A percentile compares a stretch with the other conserved stretches of the same genome.
Conservation (phyloP, 2,329 filamentous ascomycete species). For the Uncinocarpus reesii region DNA sequence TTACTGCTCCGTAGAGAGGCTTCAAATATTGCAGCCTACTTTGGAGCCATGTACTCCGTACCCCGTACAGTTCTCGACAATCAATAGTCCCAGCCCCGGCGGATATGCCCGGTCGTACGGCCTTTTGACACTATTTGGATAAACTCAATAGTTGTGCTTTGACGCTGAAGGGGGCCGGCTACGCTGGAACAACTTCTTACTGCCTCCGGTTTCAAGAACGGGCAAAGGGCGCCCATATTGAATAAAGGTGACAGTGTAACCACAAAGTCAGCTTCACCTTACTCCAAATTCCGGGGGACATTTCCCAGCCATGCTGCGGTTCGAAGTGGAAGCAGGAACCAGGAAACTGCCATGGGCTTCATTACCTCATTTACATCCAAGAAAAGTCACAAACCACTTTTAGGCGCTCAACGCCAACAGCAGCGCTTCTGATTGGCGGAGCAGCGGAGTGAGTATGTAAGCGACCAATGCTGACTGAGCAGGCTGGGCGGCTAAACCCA, state of each 20-base stretch:
- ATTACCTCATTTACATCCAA: slow-evolving; percentile 11
- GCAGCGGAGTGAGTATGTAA: background rate
- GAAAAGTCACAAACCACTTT: slow-evolving; percentile 3
- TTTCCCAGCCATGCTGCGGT: background rate
- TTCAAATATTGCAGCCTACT: too few relatives aligned
- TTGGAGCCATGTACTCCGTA: too few relatives aligned
- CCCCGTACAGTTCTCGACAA: too few relatives aligned
- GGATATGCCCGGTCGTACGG: too few relatives aligned
- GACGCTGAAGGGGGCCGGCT: too few relatives aligned
- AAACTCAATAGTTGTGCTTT: too few relatives aligned
- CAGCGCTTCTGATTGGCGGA: slow-evolving; percentile 2
- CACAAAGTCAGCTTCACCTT: background rate
- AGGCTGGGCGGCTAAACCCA: slow-evolving; percentile 9
- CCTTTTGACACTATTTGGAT: too few relatives aligned
- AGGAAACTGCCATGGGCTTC: background rate
- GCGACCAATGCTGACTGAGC: slow-evolving; percentile 8
- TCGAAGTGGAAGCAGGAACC: slow-evolving; percentile 3
- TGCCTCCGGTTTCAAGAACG: too few relatives aligned
- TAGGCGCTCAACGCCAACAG: slow-evolving; percentile 2
- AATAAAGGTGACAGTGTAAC: background rate
- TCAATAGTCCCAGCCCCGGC: too few relatives aligned
- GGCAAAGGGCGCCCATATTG: too few relatives aligned
- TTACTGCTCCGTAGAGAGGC: too few relatives aligned
- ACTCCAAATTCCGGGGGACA: background rate
- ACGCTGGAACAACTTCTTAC: too few relatives aligned